Base-by-base conservation (phyloP, 306 rosid species). In the Gynostemma pentaphyllum region DNA sequence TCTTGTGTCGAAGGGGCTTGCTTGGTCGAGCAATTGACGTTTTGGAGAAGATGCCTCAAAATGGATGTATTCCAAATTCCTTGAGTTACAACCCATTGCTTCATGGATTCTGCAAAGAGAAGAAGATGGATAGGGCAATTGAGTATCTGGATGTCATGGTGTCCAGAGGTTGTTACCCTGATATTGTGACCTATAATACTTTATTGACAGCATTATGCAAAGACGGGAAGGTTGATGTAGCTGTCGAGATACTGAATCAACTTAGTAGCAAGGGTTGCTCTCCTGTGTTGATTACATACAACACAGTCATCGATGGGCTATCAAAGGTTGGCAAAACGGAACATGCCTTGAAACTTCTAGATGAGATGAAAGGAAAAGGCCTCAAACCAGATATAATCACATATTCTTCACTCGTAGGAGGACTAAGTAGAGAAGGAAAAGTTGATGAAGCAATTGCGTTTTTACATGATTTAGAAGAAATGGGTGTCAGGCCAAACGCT, bases 41-140 rank as follows among this genome's bases (percentile, higher is more conserved):
- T 11, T 85, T 94, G 77, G 94, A 88, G 82, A 88, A 86, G 82
- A 86, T 94, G 99, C 84, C 96, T 2, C 77, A 69, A 53, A 85
- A 88, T 54, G 95, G 95, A 9, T 94, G 94, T 54, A 80, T 78
- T 14, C 97, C 99, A 1, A 86, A 94, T 84, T 84, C 99, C 75
- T 68, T 84, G 87, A 94, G 96, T 62, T 92, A 92, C 78, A 92
- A 86, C 69, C 96, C 99, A 3, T 53, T 92, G 85, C 94, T 92
- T 76, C 99, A 88, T 68, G 95, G 86, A n/a, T 82, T 92, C 41
- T 92, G 99, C 69, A 78, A 81, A 70, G 95, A 88, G 73, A 92
- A 86, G 48, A 88, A 78, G 84, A 86, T 88, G 87, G 99, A 86
- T 24, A 81, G 86, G 54, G 96, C 86, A 1, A 84, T 92, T 64